phyloP scores from a whole-genome alignment of 495 filamentous ascomycete genomes.

The Hyaloscypha finlandica region DNA sequence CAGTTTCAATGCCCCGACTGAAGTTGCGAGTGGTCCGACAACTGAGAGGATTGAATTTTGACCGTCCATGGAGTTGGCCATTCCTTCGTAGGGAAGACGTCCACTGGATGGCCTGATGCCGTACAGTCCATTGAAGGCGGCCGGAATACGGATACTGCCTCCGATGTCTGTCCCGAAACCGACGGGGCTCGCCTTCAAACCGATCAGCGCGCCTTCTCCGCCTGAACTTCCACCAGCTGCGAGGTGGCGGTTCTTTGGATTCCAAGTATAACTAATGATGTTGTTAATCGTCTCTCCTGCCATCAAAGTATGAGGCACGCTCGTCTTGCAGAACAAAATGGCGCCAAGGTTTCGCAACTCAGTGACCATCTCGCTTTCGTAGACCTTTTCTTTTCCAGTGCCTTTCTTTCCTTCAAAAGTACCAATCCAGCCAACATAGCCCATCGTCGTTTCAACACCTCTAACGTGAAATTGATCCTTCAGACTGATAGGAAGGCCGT shows the following conservation, averaged over 20 bases:
- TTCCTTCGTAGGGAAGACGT: slow-evolving; percentile 52
- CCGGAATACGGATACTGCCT: slow-evolving; percentile 60
- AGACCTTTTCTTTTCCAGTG: slow-evolving; percentile 38
- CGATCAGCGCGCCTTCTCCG: slow-evolving; percentile 59
- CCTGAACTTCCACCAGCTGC: slow-evolving; percentile 62
- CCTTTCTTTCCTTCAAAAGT: slow-evolving; percentile 52
- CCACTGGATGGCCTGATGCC: slow-evolving; percentile 57
- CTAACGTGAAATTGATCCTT: slow-evolving; percentile 55
- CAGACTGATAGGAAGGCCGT: slow-evolving; percentile 58
- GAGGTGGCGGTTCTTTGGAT: slow-evolving; percentile 53
- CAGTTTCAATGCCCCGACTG: slow-evolving; percentile 50
- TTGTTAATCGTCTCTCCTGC: slow-evolving; percentile 35
- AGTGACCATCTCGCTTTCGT: slow-evolving; percentile 32
- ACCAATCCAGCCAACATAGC: slow-evolving; percentile 42
- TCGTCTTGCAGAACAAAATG: slow-evolving; percentile 58
- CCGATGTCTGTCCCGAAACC: slow-evolving; percentile 63
- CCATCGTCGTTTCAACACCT: slow-evolving; percentile 33
- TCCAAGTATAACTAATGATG: slow-evolving; percentile 45
- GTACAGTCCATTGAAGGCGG: slow-evolving; percentile 59
- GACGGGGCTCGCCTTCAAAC: slow-evolving; percentile 56
- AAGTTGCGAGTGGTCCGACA: slow-evolving; percentile 50
- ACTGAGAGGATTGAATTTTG: slow-evolving; percentile 39
- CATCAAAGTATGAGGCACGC: slow-evolving; percentile 38
- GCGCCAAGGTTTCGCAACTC: slow-evolving; percentile 57
- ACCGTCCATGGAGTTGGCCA: slow-evolving; percentile 36